Conservation (phyloP, 2,329 filamentous ascomycete species). For the Pyricularia sp. region DNA sequence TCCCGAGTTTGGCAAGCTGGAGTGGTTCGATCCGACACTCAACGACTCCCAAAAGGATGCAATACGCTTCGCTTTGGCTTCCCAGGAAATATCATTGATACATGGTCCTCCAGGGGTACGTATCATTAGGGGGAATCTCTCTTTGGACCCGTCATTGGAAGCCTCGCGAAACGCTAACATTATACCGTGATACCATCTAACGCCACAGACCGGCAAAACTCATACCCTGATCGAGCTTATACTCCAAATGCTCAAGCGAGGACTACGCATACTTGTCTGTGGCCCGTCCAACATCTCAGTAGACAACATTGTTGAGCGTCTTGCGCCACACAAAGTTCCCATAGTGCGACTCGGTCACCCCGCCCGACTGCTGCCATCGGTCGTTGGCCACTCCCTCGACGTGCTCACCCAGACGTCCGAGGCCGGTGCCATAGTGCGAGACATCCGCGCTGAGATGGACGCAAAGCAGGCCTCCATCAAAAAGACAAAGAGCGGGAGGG, state of each 20-base stretch:
- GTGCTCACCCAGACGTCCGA: slow-evolving; percentile 83
- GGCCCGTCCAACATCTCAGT: slow-evolving; percentile 95
- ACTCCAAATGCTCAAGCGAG: slow-evolving; percentile 67
- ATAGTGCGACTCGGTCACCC: slow-evolving; percentile 89
- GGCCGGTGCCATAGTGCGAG: slow-evolving; percentile 75
- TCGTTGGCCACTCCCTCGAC: slow-evolving; percentile 81
- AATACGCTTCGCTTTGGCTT: slow-evolving; percentile 70
- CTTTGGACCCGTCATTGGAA: neutral
- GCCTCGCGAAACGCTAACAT: slow-evolving; percentile 1
- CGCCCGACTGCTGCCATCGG: slow-evolving; percentile 74
- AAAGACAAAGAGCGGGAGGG: slow-evolving; percentile 56
- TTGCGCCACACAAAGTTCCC: slow-evolving; percentile 71
- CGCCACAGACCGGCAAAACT: slow-evolving; percentile 73
- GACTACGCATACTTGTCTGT: slow-evolving; percentile 74
- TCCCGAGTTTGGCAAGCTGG: slow-evolving; percentile 29
- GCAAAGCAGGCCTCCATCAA: slow-evolving; percentile 76
- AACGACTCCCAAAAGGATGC: slow-evolving; percentile 57
- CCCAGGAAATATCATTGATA: slow-evolving; percentile 73
- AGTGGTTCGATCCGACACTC: slow-evolving; percentile 48
- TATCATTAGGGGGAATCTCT: slow-evolving; percentile 3
- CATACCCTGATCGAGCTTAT: slow-evolving; percentile 94
- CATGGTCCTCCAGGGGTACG: slow-evolving; percentile 78
- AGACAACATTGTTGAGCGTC: slow-evolving; percentile 92
- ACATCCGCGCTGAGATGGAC: slow-evolving; percentile 88
- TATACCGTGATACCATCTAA: slow-evolving; percentile 5